phyloP scores from a whole-genome alignment of 1,139 yeast genomes.

The Sugiyamaella pinicola region DNA sequence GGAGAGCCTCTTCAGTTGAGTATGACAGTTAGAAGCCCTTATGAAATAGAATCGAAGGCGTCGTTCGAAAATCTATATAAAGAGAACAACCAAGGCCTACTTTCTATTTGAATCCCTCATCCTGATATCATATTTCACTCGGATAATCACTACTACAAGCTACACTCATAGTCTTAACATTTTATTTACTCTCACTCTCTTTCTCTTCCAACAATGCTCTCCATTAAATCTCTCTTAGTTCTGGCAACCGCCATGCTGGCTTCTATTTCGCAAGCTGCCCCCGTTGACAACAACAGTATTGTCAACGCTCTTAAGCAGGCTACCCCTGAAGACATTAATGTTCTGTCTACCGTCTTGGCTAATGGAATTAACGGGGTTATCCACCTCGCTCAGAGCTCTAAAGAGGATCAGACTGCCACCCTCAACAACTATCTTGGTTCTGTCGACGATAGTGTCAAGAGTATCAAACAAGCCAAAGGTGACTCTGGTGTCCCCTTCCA shows the following conservation, averaged over 20 bases:
- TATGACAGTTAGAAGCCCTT: no score
- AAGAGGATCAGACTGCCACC: conserved; percentile 1
- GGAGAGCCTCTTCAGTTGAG: no score
- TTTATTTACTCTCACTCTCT: background rate
- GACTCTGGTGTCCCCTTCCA: conserved; percentile 8
- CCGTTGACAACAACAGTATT: conserved; percentile 7
- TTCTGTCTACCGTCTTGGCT: conserved; percentile 5
- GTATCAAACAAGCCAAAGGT: conserved; percentile 12
- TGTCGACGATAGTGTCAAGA: background rate
- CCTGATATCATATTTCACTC: background rate
- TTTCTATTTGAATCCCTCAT: no score
- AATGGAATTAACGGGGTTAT: conserved; percentile 13
- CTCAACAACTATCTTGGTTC: conserved; percentile 11
- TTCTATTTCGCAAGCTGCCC: conserved; percentile 12
- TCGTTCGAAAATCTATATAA: no score
- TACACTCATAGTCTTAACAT: background rate
- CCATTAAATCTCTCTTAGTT: conserved; percentile 11
- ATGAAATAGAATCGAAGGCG: no score
- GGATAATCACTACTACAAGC: conserved; percentile 2
- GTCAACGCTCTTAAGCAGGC: conserved; percentile 12
- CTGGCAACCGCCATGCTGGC: conserved; percentile 14
- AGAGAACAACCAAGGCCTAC: no score
- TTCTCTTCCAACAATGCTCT: conserved; percentile 6
- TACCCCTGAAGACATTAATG: conserved; percentile 11
- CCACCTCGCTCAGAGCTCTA: conserved; percentile 6